A percentile compares a stretch with the other conserved stretches of the same genome.
phyloP scores from a whole-genome alignment of 169 alveolate species.

The Eimeria maxima region DNA sequence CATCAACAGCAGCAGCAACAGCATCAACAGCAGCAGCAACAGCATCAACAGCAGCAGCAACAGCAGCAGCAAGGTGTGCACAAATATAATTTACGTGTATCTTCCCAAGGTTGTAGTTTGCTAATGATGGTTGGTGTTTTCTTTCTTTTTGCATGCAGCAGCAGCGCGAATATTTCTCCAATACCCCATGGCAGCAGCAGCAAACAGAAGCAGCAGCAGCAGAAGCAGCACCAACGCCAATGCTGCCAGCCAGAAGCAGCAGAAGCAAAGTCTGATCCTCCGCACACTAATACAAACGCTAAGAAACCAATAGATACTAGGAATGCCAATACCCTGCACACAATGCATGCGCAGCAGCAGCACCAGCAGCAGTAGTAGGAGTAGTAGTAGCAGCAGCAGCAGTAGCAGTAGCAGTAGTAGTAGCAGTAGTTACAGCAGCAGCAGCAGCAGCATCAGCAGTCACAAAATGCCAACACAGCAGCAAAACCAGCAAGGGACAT shows the following conservation, averaged over 20 bases:
- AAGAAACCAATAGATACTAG: neutral
- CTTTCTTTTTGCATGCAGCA: neutral
- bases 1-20: neutral
- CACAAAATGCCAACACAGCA: no score
- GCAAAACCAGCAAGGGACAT: no score
- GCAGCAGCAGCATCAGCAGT: no score
- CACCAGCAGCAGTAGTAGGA: no score
- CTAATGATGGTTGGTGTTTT: neutral
- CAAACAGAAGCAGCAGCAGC: neutral
- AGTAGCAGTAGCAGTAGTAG: no score
- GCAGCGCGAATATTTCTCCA: neutral
- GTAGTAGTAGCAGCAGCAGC: no score
- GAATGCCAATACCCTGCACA: neutral
- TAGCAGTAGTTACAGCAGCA: no score
- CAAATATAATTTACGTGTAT: neutral
- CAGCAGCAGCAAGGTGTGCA: neutral
- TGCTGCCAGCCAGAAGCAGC: neutral
- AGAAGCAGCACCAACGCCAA: neutral
- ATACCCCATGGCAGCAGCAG: conserved; percentile 38
- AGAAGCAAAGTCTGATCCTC: neutral
- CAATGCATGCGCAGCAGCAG: no score
- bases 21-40: no score
- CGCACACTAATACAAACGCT: neutral
- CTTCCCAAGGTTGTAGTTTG: neutral
- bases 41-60: conserved; percentile 4